Base-by-base conservation (phyloP, 768 basidiomycete genomes). In the Hirschioporus abietinus region DNA sequence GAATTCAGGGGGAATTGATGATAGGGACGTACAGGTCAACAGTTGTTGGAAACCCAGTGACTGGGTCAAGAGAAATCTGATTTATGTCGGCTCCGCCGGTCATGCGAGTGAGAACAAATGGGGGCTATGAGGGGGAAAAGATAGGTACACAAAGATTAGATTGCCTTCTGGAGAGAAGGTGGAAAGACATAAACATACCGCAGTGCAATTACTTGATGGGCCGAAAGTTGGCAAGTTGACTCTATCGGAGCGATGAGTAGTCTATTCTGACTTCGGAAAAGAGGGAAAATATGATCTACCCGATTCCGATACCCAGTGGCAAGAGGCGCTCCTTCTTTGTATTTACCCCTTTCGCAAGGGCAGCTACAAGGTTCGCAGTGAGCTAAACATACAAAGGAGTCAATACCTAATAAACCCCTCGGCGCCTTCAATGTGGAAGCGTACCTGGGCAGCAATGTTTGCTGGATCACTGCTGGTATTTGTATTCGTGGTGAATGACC, bases 401-500 rank as follows among this genome's bases (percentile, higher is more conserved):
- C 9, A 18, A 30, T 25, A 18, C 25, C 24, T 5, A 7, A 24
- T 35, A 35, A 17, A 58, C 2, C 30, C 8, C 30, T 5, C 24
- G 63, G 42, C 60, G 20, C 3, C 23, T 18, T 12, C 17, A 15
- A 24, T 25, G 25, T 18, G 20, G 60, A 17, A 42, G 52, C 66
- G 2, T 63, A 74, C 72, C 52, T 69, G 66, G 2, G 68, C 75
- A 26, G 70, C 74, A 15, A 76, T 66, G 64, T 72, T 74, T 20
- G 75, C 75, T 18, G 75, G 74, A 57, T 76, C 75, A 62, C 64
- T 63, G 9, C 68, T n/a, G 7, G 65, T 35, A 27, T 67, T 69
- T 20, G 74, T 74, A 58, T 72, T 72, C 4, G 73, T 74, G 5
- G 72, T 74, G 71, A 73, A 76, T 2, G 75, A 74, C 17, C 74